Conservation (phyloP, 306 rosid species). For the Prosopis cineraria region DNA sequence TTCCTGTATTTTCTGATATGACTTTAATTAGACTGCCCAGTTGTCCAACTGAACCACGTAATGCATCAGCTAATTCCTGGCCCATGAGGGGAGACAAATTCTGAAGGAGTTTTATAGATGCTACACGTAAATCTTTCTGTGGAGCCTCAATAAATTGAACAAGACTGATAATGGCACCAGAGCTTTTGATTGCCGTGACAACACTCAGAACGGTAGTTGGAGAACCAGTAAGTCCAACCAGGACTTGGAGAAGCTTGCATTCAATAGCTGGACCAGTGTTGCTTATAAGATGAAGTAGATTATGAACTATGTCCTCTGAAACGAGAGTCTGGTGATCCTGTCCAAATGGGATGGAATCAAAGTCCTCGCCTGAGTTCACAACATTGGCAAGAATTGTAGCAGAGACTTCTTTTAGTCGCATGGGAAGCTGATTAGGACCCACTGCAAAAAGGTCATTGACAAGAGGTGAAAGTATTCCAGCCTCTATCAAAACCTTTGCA, state of each 20-base stretch:
- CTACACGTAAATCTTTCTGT: conserved; percentile 84
- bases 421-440: conserved; percentile 82
- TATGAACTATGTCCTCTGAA: conserved; percentile 91
- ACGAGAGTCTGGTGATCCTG: conserved; percentile 81
- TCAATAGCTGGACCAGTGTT: conserved; percentile 98
- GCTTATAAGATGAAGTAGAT: conserved; percentile 91
- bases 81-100: conserved; percentile 86
- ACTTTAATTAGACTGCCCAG: conserved; percentile 80
- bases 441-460: conserved; percentile 90
- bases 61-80: conserved; percentile 93
- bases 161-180: conserved; percentile 94
- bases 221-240: conserved; percentile 87
- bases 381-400: conserved; percentile 96
- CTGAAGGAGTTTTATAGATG: conserved; percentile 84
- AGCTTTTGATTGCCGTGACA: conserved; percentile 87
- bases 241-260: conserved; percentile 96
- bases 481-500: conserved; percentile 82
- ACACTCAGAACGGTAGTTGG: conserved; percentile 67
- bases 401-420: conserved; percentile 83
- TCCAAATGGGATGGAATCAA: conserved; percentile 80
- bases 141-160: conserved; percentile 97
- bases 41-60: conserved; percentile 96
- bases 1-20: conserved; percentile 78
- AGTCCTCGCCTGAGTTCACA: conserved; percentile 82
- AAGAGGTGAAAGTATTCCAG: conserved; percentile 96